phyloP scores from a whole-genome alignment of 2,329 filamentous ascomycete species.

The Colletotrichum tamarilloi region DNA sequence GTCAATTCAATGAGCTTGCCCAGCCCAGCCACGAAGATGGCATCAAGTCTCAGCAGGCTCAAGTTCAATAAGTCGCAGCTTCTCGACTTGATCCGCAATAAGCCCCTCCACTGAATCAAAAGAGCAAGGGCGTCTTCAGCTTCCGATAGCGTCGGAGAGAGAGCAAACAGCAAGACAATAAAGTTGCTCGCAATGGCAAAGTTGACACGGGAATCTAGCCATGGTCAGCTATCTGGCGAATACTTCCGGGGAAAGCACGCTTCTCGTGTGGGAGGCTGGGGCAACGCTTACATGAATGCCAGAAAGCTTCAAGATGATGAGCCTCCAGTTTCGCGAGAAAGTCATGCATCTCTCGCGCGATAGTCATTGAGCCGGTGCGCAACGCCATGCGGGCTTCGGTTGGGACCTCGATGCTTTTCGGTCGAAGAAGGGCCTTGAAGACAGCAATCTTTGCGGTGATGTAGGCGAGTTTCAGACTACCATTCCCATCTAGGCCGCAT shows the following conservation, averaged over 20 bases:
- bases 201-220: conserved; percentile 21
- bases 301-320: conserved; percentile 22
- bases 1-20: conserved; percentile 18
- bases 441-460: conserved; percentile 19
- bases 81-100: conserved; percentile 28
- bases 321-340: conserved; percentile 11
- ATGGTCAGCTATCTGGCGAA: background rate
- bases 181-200: conserved; percentile 29
- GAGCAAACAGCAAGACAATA: conserved; percentile 10
- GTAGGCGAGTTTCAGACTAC: conserved; percentile 17
- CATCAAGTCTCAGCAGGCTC: conserved; percentile 13
- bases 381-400: conserved; percentile 11
- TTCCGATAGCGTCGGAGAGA: background rate
- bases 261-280: too few relatives aligned
- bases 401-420: conserved; percentile 11
- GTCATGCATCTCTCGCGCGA: conserved; percentile 24
- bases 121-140: conserved; percentile 9
- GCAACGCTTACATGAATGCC: conserved; percentile 21
- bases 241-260: background rate
- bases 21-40: conserved; percentile 24
- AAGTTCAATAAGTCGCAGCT: conserved; percentile 25
- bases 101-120: conserved; percentile 15
- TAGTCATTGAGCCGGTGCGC: conserved; percentile 11
- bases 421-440: conserved; percentile 10
- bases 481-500: conserved; percentile 11